These are phyloP conservation scores for Nicotiana attenuata DNA, from an alignment of 257 asterid genomes.

Conservation along the genomic window DNA sequence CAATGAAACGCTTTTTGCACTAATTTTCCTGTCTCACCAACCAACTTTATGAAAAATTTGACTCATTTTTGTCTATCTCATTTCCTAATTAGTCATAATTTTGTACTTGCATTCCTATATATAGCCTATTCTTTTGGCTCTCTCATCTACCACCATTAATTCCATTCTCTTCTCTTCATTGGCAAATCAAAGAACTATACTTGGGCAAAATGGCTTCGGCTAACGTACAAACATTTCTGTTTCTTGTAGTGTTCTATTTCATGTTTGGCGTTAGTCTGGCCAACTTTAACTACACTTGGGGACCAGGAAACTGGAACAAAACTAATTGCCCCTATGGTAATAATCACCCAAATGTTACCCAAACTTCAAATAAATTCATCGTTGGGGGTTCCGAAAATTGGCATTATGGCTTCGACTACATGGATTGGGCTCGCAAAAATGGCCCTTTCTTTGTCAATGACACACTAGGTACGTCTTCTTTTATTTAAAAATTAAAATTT, in stretches of 20 bases:
- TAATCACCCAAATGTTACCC: conserved; percentile 28
- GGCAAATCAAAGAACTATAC: not conserved
- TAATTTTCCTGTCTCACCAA: conserved; percentile 1
- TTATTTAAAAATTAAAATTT: not conserved
- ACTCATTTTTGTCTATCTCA: not conserved
- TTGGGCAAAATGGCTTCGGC: conserved; percentile 20
- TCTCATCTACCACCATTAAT: conserved; percentile 3
- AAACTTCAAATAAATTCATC: conserved; percentile 25
- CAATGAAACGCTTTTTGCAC: not conserved
- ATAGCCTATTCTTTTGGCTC: not conserved
- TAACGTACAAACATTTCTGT: conserved; percentile 3
- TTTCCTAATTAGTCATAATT: not conserved
- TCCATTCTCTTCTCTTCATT: not conserved
- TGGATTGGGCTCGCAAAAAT: conserved; percentile 55
- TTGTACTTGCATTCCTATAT: conserved; percentile 10
- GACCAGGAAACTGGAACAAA: conserved; percentile 8
- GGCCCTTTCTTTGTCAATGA: conserved; percentile 63
- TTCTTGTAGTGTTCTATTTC: conserved; percentile 13
- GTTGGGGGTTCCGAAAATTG: conserved; percentile 65
- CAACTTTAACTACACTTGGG: conserved; percentile 36
- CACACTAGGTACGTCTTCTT: conserved; percentile 34
- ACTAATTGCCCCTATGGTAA: conserved; percentile 31
- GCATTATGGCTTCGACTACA: conserved; percentile 65
- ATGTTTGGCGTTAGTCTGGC: conserved; percentile 30
- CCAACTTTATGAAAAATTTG: not conserved